Evolutionary conservation across 495 filamentous ascomycete species (phyloP).

Genomic region (Tuber aestivum): DNA sequence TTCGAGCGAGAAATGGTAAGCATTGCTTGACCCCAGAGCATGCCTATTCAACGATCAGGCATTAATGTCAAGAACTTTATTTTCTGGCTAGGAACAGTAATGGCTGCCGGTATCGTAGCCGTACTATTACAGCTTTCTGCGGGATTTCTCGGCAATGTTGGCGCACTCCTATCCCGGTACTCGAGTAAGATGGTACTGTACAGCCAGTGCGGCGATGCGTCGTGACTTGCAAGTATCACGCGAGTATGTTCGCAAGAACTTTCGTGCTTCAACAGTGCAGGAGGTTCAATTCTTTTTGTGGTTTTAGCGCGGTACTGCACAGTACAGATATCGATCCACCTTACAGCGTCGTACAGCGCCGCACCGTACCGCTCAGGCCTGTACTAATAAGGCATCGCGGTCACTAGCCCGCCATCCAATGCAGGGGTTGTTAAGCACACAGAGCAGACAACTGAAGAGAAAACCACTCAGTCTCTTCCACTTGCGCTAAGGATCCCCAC

Average conservation of each 20-base stretch:
- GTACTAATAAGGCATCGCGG: background rate
- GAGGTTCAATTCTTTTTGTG: background rate
- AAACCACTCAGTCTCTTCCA: background rate
- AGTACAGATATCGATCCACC: background rate
- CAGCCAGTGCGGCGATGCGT: background rate
- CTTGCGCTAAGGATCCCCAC: background rate
- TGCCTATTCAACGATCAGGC: background rate
- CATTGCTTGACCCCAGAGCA: background rate
- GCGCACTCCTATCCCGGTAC: background rate
- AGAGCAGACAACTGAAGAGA: background rate
- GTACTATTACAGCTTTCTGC: background rate
- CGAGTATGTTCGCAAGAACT: background rate
- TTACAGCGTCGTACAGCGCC: background rate
- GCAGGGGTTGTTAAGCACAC: background rate
- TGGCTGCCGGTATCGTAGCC: background rate
- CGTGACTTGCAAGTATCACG: background rate
- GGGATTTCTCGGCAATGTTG: background rate
- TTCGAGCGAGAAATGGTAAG: background rate
- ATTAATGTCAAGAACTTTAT: background rate
- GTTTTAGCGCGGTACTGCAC: background rate
- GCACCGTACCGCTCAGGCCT: background rate
- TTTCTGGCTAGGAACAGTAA: background rate
- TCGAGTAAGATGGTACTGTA: background rate
- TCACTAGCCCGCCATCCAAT: background rate
- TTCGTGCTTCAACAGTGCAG: background rate